A percentile compares a stretch with the other conserved stretches of the same genome.
Conservation (phyloP, 2,329 filamentous ascomycete genomes). For the Colletotrichum sp. region DNA sequence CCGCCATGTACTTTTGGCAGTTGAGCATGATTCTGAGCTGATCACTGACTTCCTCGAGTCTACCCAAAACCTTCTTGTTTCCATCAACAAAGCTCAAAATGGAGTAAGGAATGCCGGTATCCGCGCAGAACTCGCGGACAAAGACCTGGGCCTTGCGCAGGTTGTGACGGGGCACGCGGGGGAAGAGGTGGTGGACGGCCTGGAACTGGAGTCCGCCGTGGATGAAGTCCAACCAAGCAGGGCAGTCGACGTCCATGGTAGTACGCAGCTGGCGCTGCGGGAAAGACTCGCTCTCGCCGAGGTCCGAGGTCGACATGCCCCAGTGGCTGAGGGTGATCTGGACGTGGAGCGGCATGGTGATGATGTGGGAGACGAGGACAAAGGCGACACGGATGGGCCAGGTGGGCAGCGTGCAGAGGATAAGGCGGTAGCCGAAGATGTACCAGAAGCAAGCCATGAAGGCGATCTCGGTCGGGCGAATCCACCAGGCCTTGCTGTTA, state of each 20-base stretch:
- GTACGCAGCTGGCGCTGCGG: slow-evolving; percentile 73
- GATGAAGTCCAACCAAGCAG: slow-evolving; percentile 73
- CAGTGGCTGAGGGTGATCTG: slow-evolving; percentile 77
- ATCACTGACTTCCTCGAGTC: slow-evolving; percentile 62
- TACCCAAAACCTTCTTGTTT: slow-evolving; percentile 56
- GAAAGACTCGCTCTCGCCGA: slow-evolving; percentile 70
- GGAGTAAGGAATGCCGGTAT: slow-evolving; percentile 67
- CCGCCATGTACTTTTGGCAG: slow-evolving; percentile 58
- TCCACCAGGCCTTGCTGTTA: slow-evolving; percentile 65
- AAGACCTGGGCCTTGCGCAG: slow-evolving; percentile 63
- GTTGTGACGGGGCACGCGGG: slow-evolving; percentile 72
- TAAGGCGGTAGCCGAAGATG: slow-evolving; percentile 69
- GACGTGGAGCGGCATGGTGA: slow-evolving; percentile 72
- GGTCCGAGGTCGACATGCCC: slow-evolving; percentile 71
- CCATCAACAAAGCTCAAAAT: slow-evolving; percentile 67
- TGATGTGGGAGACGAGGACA: slow-evolving; percentile 66
- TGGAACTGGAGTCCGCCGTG: slow-evolving; percentile 78
- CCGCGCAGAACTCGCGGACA: slow-evolving; percentile 68
- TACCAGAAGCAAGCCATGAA: slow-evolving; percentile 71
- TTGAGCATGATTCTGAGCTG: slow-evolving; percentile 65
- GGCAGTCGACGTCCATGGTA: slow-evolving; percentile 77
- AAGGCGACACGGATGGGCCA: slow-evolving; percentile 64
- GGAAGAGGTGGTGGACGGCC: slow-evolving; percentile 73
- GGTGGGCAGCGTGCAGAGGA: slow-evolving; percentile 65
- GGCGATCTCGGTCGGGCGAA: slow-evolving; percentile 67